Base-by-base conservation (phyloP, 1,284 basidiomycete genomes). In the Cryptococcus sp. region DNA sequence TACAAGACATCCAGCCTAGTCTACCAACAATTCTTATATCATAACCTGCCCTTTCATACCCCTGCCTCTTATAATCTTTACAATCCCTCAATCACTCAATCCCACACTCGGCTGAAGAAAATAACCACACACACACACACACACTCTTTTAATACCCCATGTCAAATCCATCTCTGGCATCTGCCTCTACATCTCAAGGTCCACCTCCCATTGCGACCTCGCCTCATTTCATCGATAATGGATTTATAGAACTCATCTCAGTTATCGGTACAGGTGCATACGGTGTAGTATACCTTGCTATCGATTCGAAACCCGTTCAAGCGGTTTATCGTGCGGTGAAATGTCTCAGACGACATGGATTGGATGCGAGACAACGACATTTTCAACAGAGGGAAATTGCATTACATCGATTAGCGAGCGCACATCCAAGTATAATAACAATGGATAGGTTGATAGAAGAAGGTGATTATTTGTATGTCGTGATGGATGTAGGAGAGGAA, bases 231-330 rank as follows among this genome's bases (percentile, higher is more conserved):
- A 90, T 93, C 78, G 89, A 91, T 80, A 82, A 85, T 64, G 87
- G 84, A 58, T 80, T 83, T 52, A 83, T 98, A 60, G 86, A 94
- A 78, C 89, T 98, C 67, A 85, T 90, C 66, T 86, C 89, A 68
- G 84, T 96, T 56, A 85, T 98, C 55, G 95, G 95, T 52, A 86
- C 91, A 52, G 95, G 95, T 48, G 93, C 93, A 33, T 98, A 97
- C 74, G 95, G 95, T 59, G 87, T 95, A 67, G 94, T 97, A 50
- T 97, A 96, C 78, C 87, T 87, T 60, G 93, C 88, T 38, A 78
- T 89, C 61, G 88, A 89, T 58, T 52, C 68, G 50, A 80, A 55
- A 79, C 82, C 53, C 73, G 55, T 81, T 80, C 67, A 83, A 81
- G 59, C 58, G 15, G 57, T 67, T 15, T 69, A 68, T 55, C 71